Evolutionary conservation across 2,329 filamentous ascomycete species (phyloP).

Genomic region (Aspergillus candidus): DNA sequence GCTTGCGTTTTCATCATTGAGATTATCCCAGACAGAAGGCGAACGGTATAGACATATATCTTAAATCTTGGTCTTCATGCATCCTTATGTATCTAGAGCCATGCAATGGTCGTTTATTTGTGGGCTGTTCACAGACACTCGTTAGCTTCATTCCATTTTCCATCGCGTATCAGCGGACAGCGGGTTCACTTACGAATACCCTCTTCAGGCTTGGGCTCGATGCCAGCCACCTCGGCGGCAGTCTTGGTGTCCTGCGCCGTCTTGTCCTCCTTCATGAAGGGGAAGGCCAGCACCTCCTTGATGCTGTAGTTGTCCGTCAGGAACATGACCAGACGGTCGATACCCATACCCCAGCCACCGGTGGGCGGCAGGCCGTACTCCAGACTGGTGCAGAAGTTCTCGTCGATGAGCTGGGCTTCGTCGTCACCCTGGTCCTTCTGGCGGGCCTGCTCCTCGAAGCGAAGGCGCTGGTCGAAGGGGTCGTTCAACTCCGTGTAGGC

Average conservation of each 20-base stretch:
- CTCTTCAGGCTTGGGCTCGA: conserved; percentile 56
- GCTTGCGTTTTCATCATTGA: too few species aligned
- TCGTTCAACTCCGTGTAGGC: conserved; percentile 98
- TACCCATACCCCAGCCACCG: conserved; percentile 93
- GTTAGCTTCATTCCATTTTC: conserved; percentile 15
- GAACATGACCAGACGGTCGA: conserved; percentile 92
- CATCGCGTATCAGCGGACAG: conserved; percentile 2
- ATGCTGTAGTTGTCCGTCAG: conserved; percentile 93
- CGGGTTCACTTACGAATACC: conserved; percentile 45
- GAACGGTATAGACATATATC: too few species aligned
- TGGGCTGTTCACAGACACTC: conserved; percentile 20
- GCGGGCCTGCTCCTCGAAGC: conserved; percentile 89
- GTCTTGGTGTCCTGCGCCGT: conserved; percentile 41
- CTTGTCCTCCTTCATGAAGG: conserved; percentile 91
- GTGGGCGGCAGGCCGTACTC: conserved; percentile 91
- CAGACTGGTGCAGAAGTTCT: conserved; percentile 86
- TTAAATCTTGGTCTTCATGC: too few species aligned
- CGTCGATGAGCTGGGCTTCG: conserved; percentile 91
- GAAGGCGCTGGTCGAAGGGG: conserved; percentile 84
- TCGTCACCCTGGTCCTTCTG: conserved; percentile 97
- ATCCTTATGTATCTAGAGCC: too few species aligned
- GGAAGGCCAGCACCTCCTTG: conserved; percentile 93
- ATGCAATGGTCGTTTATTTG: conserved; percentile 19
- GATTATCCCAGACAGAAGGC: too few species aligned
- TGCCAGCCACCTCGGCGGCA: conserved; percentile 58